Evolutionary conservation across 225 moss, liverwort and hornwort genomes (phyloP).

Genomic region (Rhytidiadelphus loreus): DNA sequence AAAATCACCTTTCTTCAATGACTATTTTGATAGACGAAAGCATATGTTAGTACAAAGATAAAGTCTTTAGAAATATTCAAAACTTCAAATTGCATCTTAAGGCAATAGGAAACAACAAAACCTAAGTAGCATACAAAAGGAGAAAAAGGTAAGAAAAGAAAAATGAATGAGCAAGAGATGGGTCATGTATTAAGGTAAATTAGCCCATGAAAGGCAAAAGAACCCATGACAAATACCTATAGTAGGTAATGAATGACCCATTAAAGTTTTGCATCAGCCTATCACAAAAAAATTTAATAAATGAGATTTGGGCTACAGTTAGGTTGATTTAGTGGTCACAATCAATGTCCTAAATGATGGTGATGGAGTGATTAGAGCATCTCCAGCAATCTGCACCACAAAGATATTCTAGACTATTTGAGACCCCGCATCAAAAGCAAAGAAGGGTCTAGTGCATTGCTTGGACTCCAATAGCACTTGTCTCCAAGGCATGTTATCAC

Average conservation of each 20-base stretch:
- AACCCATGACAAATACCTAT: fast-evolving
- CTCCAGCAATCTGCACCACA: no score
- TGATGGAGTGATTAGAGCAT: not conserved
- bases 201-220: not conserved
- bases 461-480: no score
- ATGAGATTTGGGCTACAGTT: no score
- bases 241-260: not conserved
- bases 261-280: not conserved
- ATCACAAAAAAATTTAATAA: not conserved
- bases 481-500: no score
- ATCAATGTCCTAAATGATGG: no score
- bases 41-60: not conserved
- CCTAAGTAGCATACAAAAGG: not conserved
- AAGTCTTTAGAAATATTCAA: not conserved
- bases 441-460: no score
- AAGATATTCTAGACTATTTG: no score
- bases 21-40: not conserved
- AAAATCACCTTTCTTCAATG: not conserved
- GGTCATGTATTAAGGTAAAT: not conserved
- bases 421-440: no score
- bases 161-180: no score
- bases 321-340: not conserved
- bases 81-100: no score
- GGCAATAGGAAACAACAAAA: not conserved
- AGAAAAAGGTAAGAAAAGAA: not conserved